A percentile compares a stretch with the other conserved stretches of the same genome.
phyloP scores from a whole-genome alignment of 441 rosid species.

The Metrosideros polymorpha region DNA sequence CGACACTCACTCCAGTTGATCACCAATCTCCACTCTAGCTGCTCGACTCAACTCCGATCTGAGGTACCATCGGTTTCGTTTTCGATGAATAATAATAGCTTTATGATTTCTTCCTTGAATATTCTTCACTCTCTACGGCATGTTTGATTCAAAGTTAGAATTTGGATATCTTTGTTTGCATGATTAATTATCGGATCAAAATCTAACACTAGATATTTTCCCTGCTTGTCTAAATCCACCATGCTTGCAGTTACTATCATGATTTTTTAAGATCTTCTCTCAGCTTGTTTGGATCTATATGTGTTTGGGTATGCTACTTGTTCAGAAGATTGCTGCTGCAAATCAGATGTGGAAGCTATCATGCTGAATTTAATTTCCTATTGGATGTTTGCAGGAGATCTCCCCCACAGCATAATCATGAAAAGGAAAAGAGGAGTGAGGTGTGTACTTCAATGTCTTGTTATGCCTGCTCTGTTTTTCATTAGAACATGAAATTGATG shows the following conservation, averaged over 20 bases:
- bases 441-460: neutral
- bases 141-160: neutral
- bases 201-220: neutral
- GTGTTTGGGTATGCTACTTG: neutral
- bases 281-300: neutral
- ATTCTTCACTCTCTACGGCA: rapidly evolving
- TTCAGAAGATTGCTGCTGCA: neutral
- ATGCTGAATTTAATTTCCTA: neutral
- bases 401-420: neutral
- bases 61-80: rapidly evolving
- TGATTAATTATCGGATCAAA: neutral
- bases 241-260: neutral
- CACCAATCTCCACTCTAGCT: too few species aligned
- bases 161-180: rapidly evolving
- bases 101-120: neutral
- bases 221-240: neutral
- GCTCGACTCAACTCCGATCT: neutral
- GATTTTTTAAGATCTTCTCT: neutral
- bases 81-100: neutral
- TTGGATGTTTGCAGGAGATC: neutral
- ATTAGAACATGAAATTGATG: neutral
- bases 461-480: neutral
- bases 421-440: neutral
- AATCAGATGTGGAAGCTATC: neutral
- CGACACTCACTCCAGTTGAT: too few species aligned